A percentile compares a stretch with the other conserved stretches of the same genome.
phyloP scores from a whole-genome alignment of 192 early-diverging fungal genomes.

The Coemansia sp. region DNA sequence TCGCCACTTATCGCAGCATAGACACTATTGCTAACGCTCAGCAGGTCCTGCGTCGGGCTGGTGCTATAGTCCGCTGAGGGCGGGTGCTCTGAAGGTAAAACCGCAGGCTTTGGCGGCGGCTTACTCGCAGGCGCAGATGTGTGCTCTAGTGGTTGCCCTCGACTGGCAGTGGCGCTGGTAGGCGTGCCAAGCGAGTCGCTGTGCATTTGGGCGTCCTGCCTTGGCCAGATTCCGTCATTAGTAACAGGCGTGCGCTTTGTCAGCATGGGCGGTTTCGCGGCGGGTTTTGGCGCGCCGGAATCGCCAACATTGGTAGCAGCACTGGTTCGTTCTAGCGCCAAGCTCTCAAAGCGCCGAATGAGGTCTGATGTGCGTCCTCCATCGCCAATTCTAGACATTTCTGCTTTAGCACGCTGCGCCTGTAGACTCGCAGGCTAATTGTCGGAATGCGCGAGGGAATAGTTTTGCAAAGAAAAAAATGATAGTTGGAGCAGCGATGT shows the following conservation, averaged over 20 bases:
- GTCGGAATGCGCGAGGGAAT: not conserved
- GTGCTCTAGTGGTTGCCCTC: conserved; percentile 3
- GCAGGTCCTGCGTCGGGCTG: conserved; percentile 7
- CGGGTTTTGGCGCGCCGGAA: not conserved
- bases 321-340: conserved; percentile 24
- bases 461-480: not conserved
- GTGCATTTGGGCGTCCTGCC: conserved; percentile 1
- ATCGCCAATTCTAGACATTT: conserved; percentile 18
- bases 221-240: conserved; percentile 8
- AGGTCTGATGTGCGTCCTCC: conserved; percentile 44
- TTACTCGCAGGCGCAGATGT: not conserved
- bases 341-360: conserved; percentile 41
- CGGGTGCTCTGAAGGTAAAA: too few species aligned
- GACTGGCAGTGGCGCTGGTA: not conserved
- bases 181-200: not conserved
- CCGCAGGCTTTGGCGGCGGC: not conserved
- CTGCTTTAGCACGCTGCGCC: not conserved
- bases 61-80: not conserved
- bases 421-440: not conserved
- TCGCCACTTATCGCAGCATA: not conserved
- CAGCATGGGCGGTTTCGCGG: conserved; percentile 9
- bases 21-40: conserved; percentile 19
- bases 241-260: conserved; percentile 18
- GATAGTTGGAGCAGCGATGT: not conserved
- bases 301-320: not conserved